A percentile compares a stretch with the other conserved stretches of the same genome.
Conservation (phyloP, 192 early-diverging fungal species). For the Phlyctochytrium arcticum region DNA sequence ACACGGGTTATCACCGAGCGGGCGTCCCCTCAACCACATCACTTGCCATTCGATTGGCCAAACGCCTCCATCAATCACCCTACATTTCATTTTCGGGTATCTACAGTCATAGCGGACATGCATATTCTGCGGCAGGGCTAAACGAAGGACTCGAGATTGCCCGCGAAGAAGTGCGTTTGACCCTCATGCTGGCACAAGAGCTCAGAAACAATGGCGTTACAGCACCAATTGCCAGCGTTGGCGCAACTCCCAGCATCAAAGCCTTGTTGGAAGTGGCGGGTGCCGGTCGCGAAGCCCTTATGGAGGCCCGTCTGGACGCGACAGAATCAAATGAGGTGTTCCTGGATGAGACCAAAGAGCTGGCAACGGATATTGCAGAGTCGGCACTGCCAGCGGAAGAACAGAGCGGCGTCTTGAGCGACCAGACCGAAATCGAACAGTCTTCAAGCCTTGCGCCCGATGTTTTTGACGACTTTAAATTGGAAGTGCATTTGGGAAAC, state of each 20-base stretch:
- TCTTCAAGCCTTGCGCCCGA: background rate
- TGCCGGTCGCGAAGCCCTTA: conserved; percentile 5
- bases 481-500: conserved; percentile 20
- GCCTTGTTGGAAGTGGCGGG: conserved; percentile 12
- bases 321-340: too few relatives aligned
- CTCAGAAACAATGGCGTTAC: conserved; percentile 14
- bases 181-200: conserved; percentile 12
- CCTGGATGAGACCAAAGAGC: background rate
- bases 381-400: conserved; percentile 7
- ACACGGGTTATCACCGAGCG: conserved; percentile 13
- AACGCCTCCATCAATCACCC: conserved; percentile 7
- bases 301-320: conserved; percentile 9
- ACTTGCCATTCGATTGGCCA: conserved; percentile 1
- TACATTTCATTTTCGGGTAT: conserved; percentile 11
- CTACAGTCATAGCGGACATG: conserved; percentile 18
- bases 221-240: conserved; percentile 12
- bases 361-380: conserved; percentile 6
- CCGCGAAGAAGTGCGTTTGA: conserved; percentile 3
- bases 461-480: background rate
- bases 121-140: conserved; percentile 1
- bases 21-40: background rate
- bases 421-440: background rate
- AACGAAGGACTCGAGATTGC: background rate
- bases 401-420: background rate
- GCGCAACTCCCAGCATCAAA: conserved; percentile 17